Conservation (phyloP, 108 stramenopile species). For the Nitzschia sp. region DNA sequence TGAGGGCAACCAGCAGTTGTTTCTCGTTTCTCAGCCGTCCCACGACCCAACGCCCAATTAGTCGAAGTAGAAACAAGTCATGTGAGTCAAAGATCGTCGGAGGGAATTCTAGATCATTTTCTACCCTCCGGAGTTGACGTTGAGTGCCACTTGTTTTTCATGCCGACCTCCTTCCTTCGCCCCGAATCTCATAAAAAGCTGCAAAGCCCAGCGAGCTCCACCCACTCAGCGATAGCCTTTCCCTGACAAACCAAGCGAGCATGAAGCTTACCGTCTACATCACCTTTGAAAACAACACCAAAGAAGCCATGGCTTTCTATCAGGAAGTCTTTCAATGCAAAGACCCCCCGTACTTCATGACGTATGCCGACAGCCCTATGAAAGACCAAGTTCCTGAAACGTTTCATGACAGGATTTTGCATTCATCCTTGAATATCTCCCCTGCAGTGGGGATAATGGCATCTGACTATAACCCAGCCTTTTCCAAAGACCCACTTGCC, state of each 20-base stretch:
- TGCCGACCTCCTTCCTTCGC: not conserved
- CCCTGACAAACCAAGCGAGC: not conserved
- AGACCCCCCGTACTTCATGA: not conserved
- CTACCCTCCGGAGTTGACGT: too few species aligned
- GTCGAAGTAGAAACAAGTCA: too few species aligned
- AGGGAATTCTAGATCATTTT: not conserved
- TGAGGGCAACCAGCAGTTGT: too few species aligned
- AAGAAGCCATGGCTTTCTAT: constrained; percentile 16
- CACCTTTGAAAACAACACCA: constrained; percentile 20
- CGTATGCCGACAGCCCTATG: constrained; percentile 7
- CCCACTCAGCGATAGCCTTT: too few species aligned
- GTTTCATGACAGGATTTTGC: constrained; percentile 5
- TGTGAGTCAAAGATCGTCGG: not conserved
- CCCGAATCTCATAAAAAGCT: too few species aligned
- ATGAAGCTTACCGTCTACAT: constrained; percentile 15
- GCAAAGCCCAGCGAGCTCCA: too few species aligned
- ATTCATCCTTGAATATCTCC: not conserved
- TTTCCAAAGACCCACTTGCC: not conserved
- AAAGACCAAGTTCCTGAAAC: not conserved
- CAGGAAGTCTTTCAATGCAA: constrained; percentile 9
- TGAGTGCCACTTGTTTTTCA: not conserved
- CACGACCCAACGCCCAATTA: not conserved
- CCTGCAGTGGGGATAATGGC: not conserved
- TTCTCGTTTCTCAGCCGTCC: too few species aligned
- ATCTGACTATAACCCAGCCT: constrained; percentile 1